Evolutionary conservation across 768 basidiomycete genomes (phyloP).

Genomic region (Agrocybe pediades): DNA sequence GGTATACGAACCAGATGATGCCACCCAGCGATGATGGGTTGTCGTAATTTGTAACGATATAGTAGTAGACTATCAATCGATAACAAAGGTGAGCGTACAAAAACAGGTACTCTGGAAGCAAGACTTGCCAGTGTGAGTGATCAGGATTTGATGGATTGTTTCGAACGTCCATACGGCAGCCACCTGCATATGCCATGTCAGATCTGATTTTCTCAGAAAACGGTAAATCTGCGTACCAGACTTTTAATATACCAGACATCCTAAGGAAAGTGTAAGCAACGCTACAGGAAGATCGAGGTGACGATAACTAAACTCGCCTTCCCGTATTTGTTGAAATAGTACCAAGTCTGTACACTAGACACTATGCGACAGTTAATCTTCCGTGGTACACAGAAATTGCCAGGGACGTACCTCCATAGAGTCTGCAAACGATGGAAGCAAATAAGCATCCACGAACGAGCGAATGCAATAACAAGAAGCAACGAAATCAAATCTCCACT

Average conservation of each 20-base stretch:
- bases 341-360: conserved; percentile 58
- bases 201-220: background rate
- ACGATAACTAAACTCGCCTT: conserved; percentile 27
- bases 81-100: background rate
- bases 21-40: conserved; percentile 37
- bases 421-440: conserved; percentile 28
- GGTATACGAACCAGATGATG: conserved; percentile 55
- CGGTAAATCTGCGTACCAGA: conserved; percentile 34
- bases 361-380: conserved; percentile 32
- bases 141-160: conserved; percentile 52
- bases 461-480: too few species aligned
- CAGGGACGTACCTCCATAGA: conserved; percentile 51
- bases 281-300: background rate
- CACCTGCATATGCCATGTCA: conserved; percentile 34
- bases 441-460: too few species aligned
- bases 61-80: conserved; percentile 48
- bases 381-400: background rate
- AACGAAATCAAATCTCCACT: too few species aligned
- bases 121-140: conserved; percentile 51
- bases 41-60: conserved; percentile 53
- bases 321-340: conserved; percentile 51
- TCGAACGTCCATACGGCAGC: conserved; percentile 50
- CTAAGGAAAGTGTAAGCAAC: conserved; percentile 21
- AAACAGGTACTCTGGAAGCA: background rate
- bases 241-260: conserved; percentile 55